A percentile compares a stretch with the other conserved stretches of the same genome.
These are phyloP conservation scores for Kodamaea lidongshanica DNA, from an alignment of 805 yeast genomes.

Conservation along the genomic window DNA sequence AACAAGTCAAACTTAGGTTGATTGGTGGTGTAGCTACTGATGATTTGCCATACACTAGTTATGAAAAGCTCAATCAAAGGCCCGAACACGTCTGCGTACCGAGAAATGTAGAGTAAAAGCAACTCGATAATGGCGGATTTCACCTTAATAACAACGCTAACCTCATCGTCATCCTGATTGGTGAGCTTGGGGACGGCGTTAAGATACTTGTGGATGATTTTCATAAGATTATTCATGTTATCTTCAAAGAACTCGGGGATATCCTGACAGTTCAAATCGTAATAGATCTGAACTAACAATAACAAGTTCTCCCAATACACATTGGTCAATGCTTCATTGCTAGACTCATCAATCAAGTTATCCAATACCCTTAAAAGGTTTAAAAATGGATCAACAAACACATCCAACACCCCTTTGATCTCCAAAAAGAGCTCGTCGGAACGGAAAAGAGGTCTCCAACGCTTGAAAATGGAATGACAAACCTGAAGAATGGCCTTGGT, in stretches of 20 bases:
- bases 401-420: constrained; percentile 77
- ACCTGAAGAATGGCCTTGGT: constrained; percentile 85
- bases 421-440: constrained; percentile 86
- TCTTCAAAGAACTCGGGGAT: constrained; percentile 98
- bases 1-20: constrained; percentile 79
- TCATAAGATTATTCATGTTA: constrained; percentile 70
- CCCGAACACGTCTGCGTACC: constrained; percentile 91
- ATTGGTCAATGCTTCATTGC: constrained; percentile 45
- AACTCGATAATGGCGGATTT: constrained; percentile 82
- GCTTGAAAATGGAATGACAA: constrained; percentile 90
- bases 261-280: constrained; percentile 95
- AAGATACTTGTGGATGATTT: constrained; percentile 74
- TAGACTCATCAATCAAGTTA: constrained; percentile 45
- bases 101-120: constrained; percentile 75
- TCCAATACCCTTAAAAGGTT: constrained; percentile 65
- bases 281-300: constrained; percentile 73
- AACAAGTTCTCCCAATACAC: constrained; percentile 65
- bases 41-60: constrained; percentile 72
- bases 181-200: constrained; percentile 50
- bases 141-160: constrained; percentile 62
- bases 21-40: constrained; percentile 53
- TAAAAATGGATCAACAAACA: constrained; percentile 76
- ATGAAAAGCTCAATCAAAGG: constrained; percentile 71
- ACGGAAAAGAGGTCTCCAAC: constrained; percentile 94
- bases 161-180: constrained; percentile 56